Conservation (phyloP, 1,284 basidiomycete species). For the Cutaneotrichosporon sp. region DNA sequence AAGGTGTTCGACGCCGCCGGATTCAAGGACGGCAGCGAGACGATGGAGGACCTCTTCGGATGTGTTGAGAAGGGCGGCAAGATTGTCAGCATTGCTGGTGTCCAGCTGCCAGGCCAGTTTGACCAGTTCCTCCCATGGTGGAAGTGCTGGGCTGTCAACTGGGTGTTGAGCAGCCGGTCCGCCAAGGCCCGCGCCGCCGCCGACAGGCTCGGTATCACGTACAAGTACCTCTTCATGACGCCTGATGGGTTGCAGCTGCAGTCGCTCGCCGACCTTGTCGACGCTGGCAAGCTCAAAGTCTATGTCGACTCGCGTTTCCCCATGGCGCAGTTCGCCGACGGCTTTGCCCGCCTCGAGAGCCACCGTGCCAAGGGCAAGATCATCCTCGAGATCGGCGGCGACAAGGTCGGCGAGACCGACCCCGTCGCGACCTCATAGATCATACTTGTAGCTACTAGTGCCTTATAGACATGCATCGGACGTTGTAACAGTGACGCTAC, state of each 20-base stretch:
- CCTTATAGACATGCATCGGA: not conserved
- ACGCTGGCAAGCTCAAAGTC: conserved; percentile 14
- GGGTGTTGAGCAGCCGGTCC: not conserved
- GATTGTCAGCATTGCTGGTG: conserved; percentile 14
- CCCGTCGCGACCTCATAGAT: not conserved
- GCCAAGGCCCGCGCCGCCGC: not conserved
- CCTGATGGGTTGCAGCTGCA: conserved; percentile 16
- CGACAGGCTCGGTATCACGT: conserved; percentile 4
- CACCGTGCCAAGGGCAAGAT: conserved; percentile 22
- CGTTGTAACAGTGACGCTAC: not conserved
- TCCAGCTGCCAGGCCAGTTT: conserved; percentile 6
- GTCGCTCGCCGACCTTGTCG: conserved; percentile 7
- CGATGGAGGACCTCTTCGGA: conserved; percentile 5
- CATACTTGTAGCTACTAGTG: not conserved
- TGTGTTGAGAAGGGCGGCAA: conserved; percentile 8
- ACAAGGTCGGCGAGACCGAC: not conserved
- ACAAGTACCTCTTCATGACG: conserved; percentile 20
- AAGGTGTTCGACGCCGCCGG: conserved; percentile 22
- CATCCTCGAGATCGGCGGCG: not conserved
- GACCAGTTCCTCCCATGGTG: conserved; percentile 8
- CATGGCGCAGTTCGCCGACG: conserved; percentile 11
- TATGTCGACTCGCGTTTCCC: conserved; percentile 12
- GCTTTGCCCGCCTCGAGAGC: conserved; percentile 16
- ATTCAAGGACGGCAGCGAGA: conserved; percentile 2
- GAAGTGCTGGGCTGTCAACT: not conserved